Base-by-base conservation (phyloP, 225 moss, liverwort and hornwort species). In the Anthoceros angustus region DNA sequence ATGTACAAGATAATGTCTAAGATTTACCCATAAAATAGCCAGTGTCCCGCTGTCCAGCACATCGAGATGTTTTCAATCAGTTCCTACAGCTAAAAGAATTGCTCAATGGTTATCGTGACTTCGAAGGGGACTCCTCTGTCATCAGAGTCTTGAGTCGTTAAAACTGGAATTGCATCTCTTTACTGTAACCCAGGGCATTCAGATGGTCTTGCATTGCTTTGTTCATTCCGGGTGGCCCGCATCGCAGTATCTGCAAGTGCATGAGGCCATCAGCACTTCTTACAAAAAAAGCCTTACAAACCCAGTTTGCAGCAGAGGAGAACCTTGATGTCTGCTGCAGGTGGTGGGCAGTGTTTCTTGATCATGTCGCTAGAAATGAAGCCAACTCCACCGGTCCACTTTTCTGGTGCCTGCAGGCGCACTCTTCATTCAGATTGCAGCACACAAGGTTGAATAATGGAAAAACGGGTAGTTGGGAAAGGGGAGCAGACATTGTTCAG, bases 151-250 rank as follows among this genome's bases (percentile, higher is more conserved):
- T 18, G 5, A 55, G 1, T 8, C 2, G 40, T 84, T 74, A 98
- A 68, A 98, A 98, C 69, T 98, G 92, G 67, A 98, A 98, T 71
- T 84, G 87, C 92, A 87, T 89, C 70, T 83, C 86, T 70, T 92
- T 98, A 5, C 82, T 74, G 68, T 71, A 92, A 50, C 92, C 95
- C 43, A 98, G 79, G 10, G 79, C 79, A 66, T 98, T 91, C 63
- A 74, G 80, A 74, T 98, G 87, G 42, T 71, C 74, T 64, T 78
- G 85, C 72, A 98, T 83, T n/a, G 95, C 95, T 79, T 73, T 89
- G 70, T 98, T 98, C 95, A 98, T 98, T 55, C 72, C 75, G 32
- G 68, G 87, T 50, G 95, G 95, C 68, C 95, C 95, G 74, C 95
- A 98, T 61, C 95, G 83, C 76, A 98, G 71, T 62, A 92, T 62